Evolutionary conservation across 805 yeast species (phyloP), one percentile per base, ranked within the genome.

Genomic region (Suhomyces xylopsoci): DNA sequence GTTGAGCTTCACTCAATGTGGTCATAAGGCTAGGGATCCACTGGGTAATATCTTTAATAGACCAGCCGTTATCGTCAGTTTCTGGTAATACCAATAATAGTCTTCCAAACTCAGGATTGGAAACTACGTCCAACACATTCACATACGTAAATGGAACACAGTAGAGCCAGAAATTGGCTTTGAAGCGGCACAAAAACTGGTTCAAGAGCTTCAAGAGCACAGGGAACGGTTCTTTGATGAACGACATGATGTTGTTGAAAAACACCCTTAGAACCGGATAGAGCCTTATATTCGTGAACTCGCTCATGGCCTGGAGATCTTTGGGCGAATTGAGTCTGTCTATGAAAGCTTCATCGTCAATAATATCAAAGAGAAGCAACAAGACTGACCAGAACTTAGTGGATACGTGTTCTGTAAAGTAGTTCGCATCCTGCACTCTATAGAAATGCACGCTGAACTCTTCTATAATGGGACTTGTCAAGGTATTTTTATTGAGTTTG

Each of bases 111-210:
- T 73, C 67, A 1, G 85, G 83, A 58, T 80, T 84, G 17, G 79
- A 79, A 46, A 86, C 75, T 1, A 87, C 72, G 56, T 86, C 91
- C 49, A 87, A 65, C 44, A 85, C 71, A 54, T 82, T 83, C 26
- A 74, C 76, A 54, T 79, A 81, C 2, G 81, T 79, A 54, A 72
- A 79, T 0, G 88, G 89, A 1, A 78, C 69, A 3, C 83, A 74
- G 24, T 69, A 58, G 0, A 64, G 59, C 93, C 94, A 89, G 53
- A 85, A 81, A 3, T 70, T 68, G 0, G 60, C 17, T 7, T 74
- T 77, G 9, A 82, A 69, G 41, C 71, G 71, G 2, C 58, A 54
- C 22, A 88, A 64, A 1, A 85, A 64, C 7, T 73, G 54, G 12
- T 73, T 62, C 32, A 87, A 73, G 2, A 81, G 80, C 51, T 81